Evolutionary conservation across 1,284 basidiomycete species (phyloP), one percentile per base, ranked within the genome.

Genomic region (Fereydounia khargensis): DNA sequence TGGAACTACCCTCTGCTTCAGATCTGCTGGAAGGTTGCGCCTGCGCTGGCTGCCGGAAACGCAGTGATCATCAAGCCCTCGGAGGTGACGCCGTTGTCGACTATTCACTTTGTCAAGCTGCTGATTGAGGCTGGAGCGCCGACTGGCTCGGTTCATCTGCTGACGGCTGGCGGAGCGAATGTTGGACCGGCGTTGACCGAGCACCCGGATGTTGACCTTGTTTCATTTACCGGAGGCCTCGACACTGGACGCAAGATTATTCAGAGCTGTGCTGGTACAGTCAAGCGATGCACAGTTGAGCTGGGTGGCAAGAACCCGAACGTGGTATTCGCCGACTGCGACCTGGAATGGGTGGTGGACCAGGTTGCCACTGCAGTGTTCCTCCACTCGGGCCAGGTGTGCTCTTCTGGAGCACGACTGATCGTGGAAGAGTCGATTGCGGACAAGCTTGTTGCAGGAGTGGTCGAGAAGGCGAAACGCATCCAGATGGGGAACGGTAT

Each of bases 281-380:
- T 75, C 20, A 75, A 75, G 47, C 56, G 72, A 21, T 70, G 67
- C 56, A 71, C 68, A 6, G 68, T 75, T 22, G 73, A 75, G 51
- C 51, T 75, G 19, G 73, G 73, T 8, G 73, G 73, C 20, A 75
- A 75, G 56, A 75, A 75, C 47, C 73, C 73, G 3, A 70, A 75
- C 39, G 47, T 75, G 8, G 71, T 75, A 18, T 75, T 75, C 57
- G 70, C 60, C 4, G 73, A 75, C 39, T 65, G 62, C 36, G 70
- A 71, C 30, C 47, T 75, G 21, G 71, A 73, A 7, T 54, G 64
- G 60, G 73, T 70, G 13, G 64, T 73, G 35, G 73, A 75, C 50
- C 68, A 61, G 18, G 71, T 74, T 10, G 44, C 59, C n/a, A 75
- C 73, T 3, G 71, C 62, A 4, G 70, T 74, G 6, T 75, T 75